Evolutionary conservation across 257 asterid genomes (phyloP).

Genomic region (Marsdenia floribunda): DNA sequence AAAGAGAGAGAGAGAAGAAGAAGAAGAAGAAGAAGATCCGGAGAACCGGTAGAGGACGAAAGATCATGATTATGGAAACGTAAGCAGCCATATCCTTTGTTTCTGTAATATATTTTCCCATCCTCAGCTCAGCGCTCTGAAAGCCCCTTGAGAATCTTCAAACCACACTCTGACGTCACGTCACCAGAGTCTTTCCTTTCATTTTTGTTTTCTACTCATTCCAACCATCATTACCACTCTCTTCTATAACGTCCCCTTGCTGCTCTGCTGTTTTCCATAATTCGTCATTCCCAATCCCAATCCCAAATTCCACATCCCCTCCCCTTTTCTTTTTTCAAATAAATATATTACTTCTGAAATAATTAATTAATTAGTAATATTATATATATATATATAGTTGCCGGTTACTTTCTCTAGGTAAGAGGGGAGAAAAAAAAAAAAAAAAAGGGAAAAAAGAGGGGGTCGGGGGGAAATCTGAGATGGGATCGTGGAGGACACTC

Average conservation of each 20-base stretch:
- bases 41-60: constrained; percentile 1
- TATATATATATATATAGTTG: too few species aligned
- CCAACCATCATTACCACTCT: background rate
- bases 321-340: background rate
- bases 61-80: constrained; percentile 11
- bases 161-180: constrained; percentile 15
- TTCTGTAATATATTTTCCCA: background rate
- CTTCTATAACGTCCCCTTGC: background rate
- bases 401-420: too few species aligned
- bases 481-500: background rate
- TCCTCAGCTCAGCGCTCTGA: background rate
- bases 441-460: background rate
- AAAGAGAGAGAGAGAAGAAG: background rate
- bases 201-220: background rate
- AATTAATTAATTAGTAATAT: too few species aligned
- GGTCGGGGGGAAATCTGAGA: background rate
- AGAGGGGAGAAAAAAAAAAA: background rate
- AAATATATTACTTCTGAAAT: too few species aligned
- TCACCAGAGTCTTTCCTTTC: background rate
- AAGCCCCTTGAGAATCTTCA: constrained; percentile 7
- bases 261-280: background rate
- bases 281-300: background rate
- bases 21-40: background rate
- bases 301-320: background rate
- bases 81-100: constrained; percentile 3